Evolutionary conservation across 2,329 filamentous ascomycete genomes (phyloP), one percentile per base, ranked within the genome.

Genomic region (Penicillium sp.): DNA sequence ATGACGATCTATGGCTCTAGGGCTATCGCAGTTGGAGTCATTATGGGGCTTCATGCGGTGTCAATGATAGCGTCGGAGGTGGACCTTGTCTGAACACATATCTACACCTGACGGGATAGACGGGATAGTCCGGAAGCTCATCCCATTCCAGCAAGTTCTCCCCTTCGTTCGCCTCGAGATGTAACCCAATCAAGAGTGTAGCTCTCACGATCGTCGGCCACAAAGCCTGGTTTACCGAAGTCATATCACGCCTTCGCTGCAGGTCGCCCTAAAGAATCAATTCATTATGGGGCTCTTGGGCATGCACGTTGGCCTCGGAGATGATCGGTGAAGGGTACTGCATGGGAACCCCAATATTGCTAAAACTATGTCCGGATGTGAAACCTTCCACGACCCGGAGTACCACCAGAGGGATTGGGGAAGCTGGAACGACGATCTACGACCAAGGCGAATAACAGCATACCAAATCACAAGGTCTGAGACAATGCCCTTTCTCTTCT

Each of bases 321-420:
- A 48, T 31, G 52, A 53, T 56, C 42, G 45, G 47, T 51, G 29
- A 31, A 15, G 29, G 31, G 9, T 23, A 27, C 27, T 47, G 40
- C 56, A 53, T 42, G 33, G 54, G 43, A 35, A 42, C 22, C 41
- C 40, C 48, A 62, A 47, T 47, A 47, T 22, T 33, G 29, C 44
- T 35, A 35, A 47, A 47, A 47, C 27, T 47, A 47, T 33, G 20
- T 47, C 44, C 44, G 20, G 27, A 33, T 33, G 43, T 45, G 43
- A 47, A 27, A 11, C 40, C 29, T n/a, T 56, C 53, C 49, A 54
- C 41, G 44, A 49, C 33, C 49, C 33, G 33, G 27, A 45, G 41
- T 37, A 56, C 51, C 54, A 51, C 47, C 53, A 18, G 52, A 54
- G 50, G 50, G 53, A 56, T 54, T 18, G 27, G 27, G 33, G 46